Percentiles rank a stretch among this genome's conserved stretches.
Evolutionary conservation across 1,139 yeast genomes (phyloP).

Genomic region (Pichia sp.): DNA sequence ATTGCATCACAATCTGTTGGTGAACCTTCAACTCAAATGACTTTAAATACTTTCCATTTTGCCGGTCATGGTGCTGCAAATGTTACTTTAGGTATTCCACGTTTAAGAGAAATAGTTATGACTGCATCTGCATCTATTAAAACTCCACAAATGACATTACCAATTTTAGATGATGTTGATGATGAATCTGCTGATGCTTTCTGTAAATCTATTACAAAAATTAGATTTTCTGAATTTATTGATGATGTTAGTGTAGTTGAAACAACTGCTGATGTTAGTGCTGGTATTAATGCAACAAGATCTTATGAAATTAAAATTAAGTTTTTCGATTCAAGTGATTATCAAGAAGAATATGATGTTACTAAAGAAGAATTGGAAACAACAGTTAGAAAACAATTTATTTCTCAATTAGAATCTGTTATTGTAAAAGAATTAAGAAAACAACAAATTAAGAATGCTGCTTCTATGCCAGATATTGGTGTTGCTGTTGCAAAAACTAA

Average conservation of each 20-base stretch:
- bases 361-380: constrained; percentile 71
- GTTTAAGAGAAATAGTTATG: constrained; percentile 99
- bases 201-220: constrained; percentile 85
- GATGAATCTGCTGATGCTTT: constrained; percentile 89
- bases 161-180: constrained; percentile 68
- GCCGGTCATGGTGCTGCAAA: constrained; percentile 99
- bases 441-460: constrained; percentile 48
- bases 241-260: constrained; percentile 84
- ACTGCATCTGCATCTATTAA: constrained; percentile 93
- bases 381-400: constrained; percentile 59
- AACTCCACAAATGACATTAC: constrained; percentile 97
- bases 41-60: constrained; percentile 97
- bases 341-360: constrained; percentile 83
- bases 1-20: constrained; percentile 98
- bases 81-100: constrained; percentile 98
- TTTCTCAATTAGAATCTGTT: constrained; percentile 62
- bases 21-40: constrained; percentile 99
- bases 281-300: constrained; percentile 53
- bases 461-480: constrained; percentile 60
- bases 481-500: constrained; percentile 59
- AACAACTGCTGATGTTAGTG: constrained; percentile 58
- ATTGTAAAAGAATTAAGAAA: constrained; percentile 79
- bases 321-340: constrained; percentile 73
- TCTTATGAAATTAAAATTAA: constrained; percentile 68
- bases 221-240: constrained; percentile 80